Conservation (phyloP, 2,329 filamentous ascomycete species). For the Alternaria triticina region DNA sequence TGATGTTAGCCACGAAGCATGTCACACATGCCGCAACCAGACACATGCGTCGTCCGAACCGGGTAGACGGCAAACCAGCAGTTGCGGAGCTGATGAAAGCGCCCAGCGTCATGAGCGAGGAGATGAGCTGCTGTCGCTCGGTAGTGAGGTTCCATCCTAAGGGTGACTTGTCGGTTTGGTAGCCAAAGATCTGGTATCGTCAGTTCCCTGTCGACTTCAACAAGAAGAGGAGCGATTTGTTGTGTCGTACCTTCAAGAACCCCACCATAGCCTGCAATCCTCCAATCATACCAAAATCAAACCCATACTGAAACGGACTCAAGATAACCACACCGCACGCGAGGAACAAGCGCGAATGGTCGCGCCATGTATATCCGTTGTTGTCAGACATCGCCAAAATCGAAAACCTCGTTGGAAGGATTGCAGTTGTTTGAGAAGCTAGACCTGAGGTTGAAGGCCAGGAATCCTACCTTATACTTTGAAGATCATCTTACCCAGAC, state of each 20-base stretch:
- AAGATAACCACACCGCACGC: constrained; percentile 58
- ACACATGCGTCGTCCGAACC: constrained; percentile 54
- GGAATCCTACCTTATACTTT: constrained; percentile 25
- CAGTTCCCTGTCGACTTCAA: no score
- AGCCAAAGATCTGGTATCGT: constrained; percentile 40
- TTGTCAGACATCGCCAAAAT: constrained; percentile 27
- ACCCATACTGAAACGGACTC: constrained; percentile 61
- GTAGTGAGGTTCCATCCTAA: constrained; percentile 54
- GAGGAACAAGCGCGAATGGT: constrained; percentile 55
- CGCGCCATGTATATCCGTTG: constrained; percentile 37
- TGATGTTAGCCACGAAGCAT: constrained; percentile 59
- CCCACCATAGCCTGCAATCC: constrained; percentile 60
- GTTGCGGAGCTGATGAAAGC: constrained; percentile 52
- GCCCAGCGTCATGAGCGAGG: constrained; percentile 56
- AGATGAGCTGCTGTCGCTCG: constrained; percentile 54
- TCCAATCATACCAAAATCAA: constrained; percentile 60
- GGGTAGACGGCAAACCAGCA: constrained; percentile 49
- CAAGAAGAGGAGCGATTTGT: no score
- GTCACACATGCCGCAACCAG: constrained; percentile 58
- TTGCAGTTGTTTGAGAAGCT: neutral
- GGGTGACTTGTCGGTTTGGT: constrained; percentile 31
- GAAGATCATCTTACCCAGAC: constrained; percentile 23
- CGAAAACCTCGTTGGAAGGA: neutral
- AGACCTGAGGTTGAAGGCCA: neutral
- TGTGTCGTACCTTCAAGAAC: constrained; percentile 51